Conservation (phyloP, 208 protist species). For the Trypanosoma congolense region DNA sequence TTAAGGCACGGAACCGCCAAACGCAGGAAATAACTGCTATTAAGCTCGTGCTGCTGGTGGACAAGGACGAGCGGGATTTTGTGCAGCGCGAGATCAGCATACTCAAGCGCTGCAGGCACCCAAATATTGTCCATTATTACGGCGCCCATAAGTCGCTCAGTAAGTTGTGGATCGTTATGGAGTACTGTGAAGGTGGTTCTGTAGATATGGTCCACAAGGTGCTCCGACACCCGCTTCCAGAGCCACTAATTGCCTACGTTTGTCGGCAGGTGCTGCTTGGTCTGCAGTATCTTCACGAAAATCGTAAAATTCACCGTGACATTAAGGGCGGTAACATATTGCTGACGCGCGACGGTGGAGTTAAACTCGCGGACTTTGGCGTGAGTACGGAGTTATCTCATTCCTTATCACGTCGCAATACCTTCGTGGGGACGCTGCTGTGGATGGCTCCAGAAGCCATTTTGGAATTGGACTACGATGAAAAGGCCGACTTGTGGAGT, state of each 20-base stretch:
- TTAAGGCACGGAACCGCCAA: constrained; percentile 88
- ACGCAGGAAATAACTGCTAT: constrained; percentile 82
- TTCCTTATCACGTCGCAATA: constrained; percentile 83
- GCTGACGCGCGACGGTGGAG: constrained; percentile 80
- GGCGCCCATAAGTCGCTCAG: constrained; percentile 80
- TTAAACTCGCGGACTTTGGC: constrained; percentile 92
- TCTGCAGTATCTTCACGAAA: constrained; percentile 86
- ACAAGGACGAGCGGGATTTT: constrained; percentile 73
- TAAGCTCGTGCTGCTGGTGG: constrained; percentile 82
- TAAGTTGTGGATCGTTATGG: constrained; percentile 91
- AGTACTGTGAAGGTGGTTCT: constrained; percentile 91
- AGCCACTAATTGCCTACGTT: constrained; percentile 87
- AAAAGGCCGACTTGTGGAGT: constrained; percentile 93
- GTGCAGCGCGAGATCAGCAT: constrained; percentile 86
- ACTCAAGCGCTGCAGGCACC: constrained; percentile 73
- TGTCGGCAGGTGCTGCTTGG: constrained; percentile 73
- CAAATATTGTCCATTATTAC: constrained; percentile 87
- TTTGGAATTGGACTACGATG: constrained; percentile 87
- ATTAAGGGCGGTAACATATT: constrained; percentile 93
- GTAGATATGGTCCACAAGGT: constrained; percentile 86
- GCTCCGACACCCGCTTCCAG: constrained; percentile 63
- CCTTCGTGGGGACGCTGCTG: constrained; percentile 86
- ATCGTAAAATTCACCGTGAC: constrained; percentile 90
- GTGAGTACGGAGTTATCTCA: constrained; percentile 78
- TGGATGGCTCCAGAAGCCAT: constrained; percentile 94